phyloP scores from a whole-genome alignment of 495 filamentous ascomycete genomes.

The Aspergillus taichungensis region DNA sequence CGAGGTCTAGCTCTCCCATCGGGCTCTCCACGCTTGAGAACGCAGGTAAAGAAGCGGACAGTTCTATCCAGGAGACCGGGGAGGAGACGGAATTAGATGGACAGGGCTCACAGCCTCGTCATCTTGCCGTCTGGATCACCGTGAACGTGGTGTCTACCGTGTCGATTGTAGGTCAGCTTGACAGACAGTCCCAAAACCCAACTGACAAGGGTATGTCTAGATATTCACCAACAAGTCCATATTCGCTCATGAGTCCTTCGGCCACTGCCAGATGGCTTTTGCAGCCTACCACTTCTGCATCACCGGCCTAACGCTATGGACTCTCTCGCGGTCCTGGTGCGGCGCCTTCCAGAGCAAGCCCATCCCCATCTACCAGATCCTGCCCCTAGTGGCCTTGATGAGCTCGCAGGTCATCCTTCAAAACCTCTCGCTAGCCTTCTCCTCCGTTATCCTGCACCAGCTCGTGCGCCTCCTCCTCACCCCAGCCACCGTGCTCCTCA shows the following conservation, averaged over 20 bases:
- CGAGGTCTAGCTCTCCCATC: too few species aligned
- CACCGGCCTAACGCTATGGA: slow-evolving; percentile 56
- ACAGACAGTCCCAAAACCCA: not conserved
- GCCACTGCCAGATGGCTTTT: slow-evolving; percentile 59
- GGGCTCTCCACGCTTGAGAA: too few species aligned
- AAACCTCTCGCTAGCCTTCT: slow-evolving; percentile 63
- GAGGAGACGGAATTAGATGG: too few species aligned
- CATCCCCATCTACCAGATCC: slow-evolving; percentile 46
- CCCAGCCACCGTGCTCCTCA: slow-evolving; percentile 57
- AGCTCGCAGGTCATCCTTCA: slow-evolving; percentile 65
- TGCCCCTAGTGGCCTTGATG: slow-evolving; percentile 60
- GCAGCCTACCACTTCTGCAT: slow-evolving; percentile 66
- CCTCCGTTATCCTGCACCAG: slow-evolving; percentile 68
- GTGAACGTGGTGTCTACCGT: too few species aligned
- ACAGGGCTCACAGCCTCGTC: too few species aligned
- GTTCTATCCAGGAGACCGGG: too few species aligned
- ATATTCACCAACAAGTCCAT: slow-evolving; percentile 73
- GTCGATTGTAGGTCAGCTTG: slow-evolving; percentile 1
- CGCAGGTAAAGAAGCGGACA: too few species aligned
- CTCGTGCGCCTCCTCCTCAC: slow-evolving; percentile 64
- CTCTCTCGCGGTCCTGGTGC: slow-evolving; percentile 53
- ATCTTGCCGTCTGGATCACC: too few species aligned
- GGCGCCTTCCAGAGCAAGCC: slow-evolving; percentile 52
- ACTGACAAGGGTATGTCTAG: slow-evolving; percentile 23
- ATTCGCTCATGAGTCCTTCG: slow-evolving; percentile 57